Evolutionary conservation across 73 alveolate species (phyloP), one percentile per base, ranked within the genome.

Genomic region (Blepharisma stoltei): DNA sequence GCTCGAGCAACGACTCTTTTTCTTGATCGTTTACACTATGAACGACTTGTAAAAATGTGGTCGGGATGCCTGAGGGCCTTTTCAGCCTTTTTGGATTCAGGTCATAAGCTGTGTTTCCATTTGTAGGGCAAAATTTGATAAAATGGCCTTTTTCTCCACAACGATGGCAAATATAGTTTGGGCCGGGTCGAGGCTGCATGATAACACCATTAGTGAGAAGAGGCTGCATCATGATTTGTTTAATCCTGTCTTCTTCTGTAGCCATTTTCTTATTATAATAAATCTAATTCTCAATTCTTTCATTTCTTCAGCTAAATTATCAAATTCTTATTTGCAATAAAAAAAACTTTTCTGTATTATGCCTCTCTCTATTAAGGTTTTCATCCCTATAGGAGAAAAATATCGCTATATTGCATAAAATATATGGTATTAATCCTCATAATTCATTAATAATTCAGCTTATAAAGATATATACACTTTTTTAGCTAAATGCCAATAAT

Each of bases 101-200:
- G 27, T 84, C 92, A 54, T 46, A 88, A 37, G 78, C 67, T 11
- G 95, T 90, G 71, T 88, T 81, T 11, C 77, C 54, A 70, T 88
- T 88, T 6, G 92, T 84, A 6, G 95, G 95, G 55, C 95, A 88
- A 77, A 65, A 78, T 23, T 76, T 80, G 71, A 88, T 85, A 54
- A 50, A 70, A 76, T 88, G 95, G 21, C 90, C 92, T 69, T 44
- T 48, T 23, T 50, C 73, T 6, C 77, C 14, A 54, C 95, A 88
- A 66, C 95, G 84, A 8, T 54, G 53, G 77, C 95, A 88, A 27
- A 75, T 50, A 65, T 88, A 88, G 70, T 70, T 53, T 6, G 83
- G 80, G 27, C 73, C 73, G 4, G 73, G 73, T 5, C 23, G 14
- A 0, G 73, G 73, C 45, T 60, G 48, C 23, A 38, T n/a, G 11